Base-by-base conservation (phyloP, 345 rosid species). In the Corymbia maculata region DNA sequence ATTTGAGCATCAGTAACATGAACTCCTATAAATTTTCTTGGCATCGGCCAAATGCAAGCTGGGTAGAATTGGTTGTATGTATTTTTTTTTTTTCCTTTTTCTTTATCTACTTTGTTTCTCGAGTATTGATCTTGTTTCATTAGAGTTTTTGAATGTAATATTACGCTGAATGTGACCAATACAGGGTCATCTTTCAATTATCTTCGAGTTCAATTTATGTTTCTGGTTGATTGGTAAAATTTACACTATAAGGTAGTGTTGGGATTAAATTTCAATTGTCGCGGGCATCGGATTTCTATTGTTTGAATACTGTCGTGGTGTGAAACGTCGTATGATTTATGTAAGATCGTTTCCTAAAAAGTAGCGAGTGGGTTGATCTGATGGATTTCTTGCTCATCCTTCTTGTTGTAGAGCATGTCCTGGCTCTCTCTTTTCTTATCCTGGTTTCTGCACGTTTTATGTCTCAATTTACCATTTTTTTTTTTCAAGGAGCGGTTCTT, bases 1-100 rank as follows among this genome's bases (percentile, higher is more conserved):
- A 42, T 30, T 66, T 30, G 47, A 30, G 8, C 45, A 50, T 85
- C 88, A 44, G 57, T 64, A 61, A 36, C 8, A 86, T 50, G 82
- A 64, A 42, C 82, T 64, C 7, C 75, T 93, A 94, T 94, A 93
- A 87, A 93, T 95, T 91, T 89, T 90, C 91, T 89, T 91, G 89
- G 89, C 89, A 55, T 92, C 90, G 89, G 91, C 90, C 61, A 66
- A 89, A 92, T 79, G 90, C 85, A 84, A 89, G 92, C 90, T 6
- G 88, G 82, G 89, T 90, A 89, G 92, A 55, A 88, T 84, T 55
- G 86, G 49, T 32, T 57, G n/a, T 85, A 51, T 88, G 42, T 36
- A 36, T 87, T 50, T 79, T 57, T 51, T 79, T 57, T 51, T 47
- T 59, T 87, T 28, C 52, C 9, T 86, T 88, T 85, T 51, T n/a